Percentiles rank a stretch among this genome's conserved stretches.
These are phyloP conservation scores for Fusarium chaquense DNA, from an alignment of 2,329 filamentous ascomycete genomes.

Conservation along the genomic window DNA sequence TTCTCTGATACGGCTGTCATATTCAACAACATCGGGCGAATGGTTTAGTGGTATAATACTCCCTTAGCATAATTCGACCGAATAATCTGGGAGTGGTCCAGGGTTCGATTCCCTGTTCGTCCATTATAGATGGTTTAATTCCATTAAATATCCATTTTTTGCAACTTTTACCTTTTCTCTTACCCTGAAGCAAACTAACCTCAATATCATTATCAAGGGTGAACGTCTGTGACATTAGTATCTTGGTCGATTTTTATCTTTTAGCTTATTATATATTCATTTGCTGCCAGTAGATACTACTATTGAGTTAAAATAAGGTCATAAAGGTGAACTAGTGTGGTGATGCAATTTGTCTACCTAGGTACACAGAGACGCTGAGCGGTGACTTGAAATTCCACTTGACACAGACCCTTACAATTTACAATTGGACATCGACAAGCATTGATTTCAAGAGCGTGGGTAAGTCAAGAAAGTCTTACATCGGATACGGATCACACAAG, in stretches of 20 bases:
- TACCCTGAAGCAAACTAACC: neutral
- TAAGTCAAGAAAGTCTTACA: neutral
- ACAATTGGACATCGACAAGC: neutral
- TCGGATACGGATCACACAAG: neutral
- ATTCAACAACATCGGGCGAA: slow-evolving; percentile 41
- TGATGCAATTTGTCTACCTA: neutral
- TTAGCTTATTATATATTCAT: too few species aligned
- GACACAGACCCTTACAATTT: neutral
- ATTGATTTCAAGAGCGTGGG: neutral
- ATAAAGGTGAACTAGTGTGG: neutral
- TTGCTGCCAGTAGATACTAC: too few species aligned
- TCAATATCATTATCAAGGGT: neutral
- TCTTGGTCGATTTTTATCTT: too few species aligned
- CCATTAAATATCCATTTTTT: slow-evolving; percentile 37
- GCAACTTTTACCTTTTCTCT: neutral
- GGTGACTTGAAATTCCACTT: neutral
- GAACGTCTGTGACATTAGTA: neutral
- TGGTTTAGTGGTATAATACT: slow-evolving; percentile 52
- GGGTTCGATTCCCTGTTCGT: slow-evolving; percentile 52
- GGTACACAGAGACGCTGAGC: neutral
- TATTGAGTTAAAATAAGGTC: neutral
- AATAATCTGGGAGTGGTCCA: slow-evolving; percentile 48
- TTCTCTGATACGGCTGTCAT: fast-evolving
- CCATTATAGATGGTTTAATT: slow-evolving; percentile 41
- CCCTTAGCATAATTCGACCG: slow-evolving; percentile 47